These are phyloP conservation scores for Babjeviella inositovora DNA, from an alignment of 805 yeast genomes.

Conservation along the genomic window DNA sequence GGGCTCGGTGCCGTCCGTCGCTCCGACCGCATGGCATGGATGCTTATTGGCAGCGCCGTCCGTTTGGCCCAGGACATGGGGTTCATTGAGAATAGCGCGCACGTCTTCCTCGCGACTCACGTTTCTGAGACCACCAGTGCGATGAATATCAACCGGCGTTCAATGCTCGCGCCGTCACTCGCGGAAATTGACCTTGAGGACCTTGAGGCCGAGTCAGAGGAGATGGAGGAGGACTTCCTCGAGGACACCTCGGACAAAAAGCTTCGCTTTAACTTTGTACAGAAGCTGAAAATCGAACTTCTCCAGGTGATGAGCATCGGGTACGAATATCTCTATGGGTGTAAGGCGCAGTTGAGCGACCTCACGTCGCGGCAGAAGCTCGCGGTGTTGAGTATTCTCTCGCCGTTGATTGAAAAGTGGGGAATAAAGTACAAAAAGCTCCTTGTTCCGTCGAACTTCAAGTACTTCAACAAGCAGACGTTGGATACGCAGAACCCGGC, in stretches of 20 bases:
- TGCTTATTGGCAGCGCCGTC: conserved; percentile 79
- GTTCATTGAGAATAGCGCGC: conserved; percentile 55
- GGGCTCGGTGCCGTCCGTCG: conserved; percentile 78
- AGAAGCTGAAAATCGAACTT: conserved; percentile 68
- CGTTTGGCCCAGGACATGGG: conserved; percentile 80
- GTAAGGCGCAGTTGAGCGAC: conserved; percentile 33
- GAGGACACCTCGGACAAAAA: conserved; percentile 7
- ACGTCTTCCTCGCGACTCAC: conserved; percentile 72
- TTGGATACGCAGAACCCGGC: conserved; percentile 10
- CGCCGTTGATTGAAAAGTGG: conserved; percentile 75
- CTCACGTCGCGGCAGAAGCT: conserved; percentile 49
- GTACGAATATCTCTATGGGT: conserved; percentile 68
- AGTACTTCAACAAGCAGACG: conserved; percentile 13
- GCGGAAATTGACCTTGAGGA: conserved; percentile 48
- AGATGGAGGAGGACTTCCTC: neutral
- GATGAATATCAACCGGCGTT: conserved; percentile 62
- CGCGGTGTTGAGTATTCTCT: conserved; percentile 52
- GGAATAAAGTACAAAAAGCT: conserved; percentile 40
- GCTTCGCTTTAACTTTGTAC: conserved; percentile 40
- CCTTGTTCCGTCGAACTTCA: conserved; percentile 29
- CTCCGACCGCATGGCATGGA: conserved; percentile 86
- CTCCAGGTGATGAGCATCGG: conserved; percentile 69
- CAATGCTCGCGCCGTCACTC: conserved; percentile 61
- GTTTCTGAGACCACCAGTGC: conserved; percentile 73
- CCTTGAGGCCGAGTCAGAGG: neutral